These are phyloP conservation scores for Candida stauntonica DNA, from an alignment of 805 yeast genomes.

Conservation along the genomic window DNA sequence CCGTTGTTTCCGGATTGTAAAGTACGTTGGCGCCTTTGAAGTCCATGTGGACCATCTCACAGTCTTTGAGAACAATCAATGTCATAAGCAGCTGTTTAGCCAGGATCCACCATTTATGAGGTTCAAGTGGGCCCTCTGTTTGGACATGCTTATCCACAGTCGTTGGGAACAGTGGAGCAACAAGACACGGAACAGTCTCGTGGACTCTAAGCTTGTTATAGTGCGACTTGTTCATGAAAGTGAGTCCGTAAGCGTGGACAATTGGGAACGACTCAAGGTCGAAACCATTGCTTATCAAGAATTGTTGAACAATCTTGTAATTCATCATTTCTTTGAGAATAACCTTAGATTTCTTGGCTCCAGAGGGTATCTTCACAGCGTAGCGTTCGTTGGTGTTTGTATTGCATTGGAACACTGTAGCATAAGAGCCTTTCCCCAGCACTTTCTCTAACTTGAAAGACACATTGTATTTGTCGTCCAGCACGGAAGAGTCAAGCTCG, in stretches of 20 bases:
- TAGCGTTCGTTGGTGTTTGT: not conserved
- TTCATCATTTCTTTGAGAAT: conserved; percentile 21
- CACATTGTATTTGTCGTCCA: conserved; percentile 10
- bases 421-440: conserved; percentile 21
- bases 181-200: conserved; percentile 20
- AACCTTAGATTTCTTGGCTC: conserved; percentile 9
- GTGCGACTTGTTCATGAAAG: conserved; percentile 13
- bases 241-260: conserved; percentile 18
- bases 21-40: conserved; percentile 43
- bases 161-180: conserved; percentile 9
- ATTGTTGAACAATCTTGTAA: conserved; percentile 15
- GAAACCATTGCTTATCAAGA: conserved; percentile 7
- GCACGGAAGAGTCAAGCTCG: conserved; percentile 10
- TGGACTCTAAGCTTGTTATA: conserved; percentile 10
- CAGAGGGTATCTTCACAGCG: conserved; percentile 23
- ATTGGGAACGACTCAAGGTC: conserved; percentile 13
- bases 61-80: conserved; percentile 24
- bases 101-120: conserved; percentile 31
- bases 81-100: conserved; percentile 26
- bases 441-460: not conserved
- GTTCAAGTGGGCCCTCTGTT: conserved; percentile 24
- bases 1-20: conserved; percentile 20
- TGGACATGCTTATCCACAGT: conserved; percentile 27
- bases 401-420: conserved; percentile 16
- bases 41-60: conserved; percentile 42